Percentiles rank a stretch among this genome's conserved stretches.
Evolutionary conservation across 441 rosid species (phyloP).

Genomic region (Jatropha multifida): DNA sequence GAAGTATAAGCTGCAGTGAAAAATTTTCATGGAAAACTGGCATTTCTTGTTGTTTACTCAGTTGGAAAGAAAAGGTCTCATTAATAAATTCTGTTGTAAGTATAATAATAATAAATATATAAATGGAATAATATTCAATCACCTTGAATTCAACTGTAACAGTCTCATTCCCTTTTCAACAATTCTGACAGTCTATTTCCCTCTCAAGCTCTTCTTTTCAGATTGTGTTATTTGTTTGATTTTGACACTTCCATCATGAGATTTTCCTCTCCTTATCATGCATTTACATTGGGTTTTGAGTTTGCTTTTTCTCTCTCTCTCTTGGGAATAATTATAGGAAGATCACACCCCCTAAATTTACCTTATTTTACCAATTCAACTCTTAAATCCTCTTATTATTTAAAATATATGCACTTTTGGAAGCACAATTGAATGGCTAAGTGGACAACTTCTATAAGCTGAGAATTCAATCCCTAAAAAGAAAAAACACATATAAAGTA

Average conservation of each 20-base stretch:
- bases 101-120: neutral
- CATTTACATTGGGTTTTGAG: slow-evolving; percentile 26
- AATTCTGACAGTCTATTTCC: slow-evolving; percentile 30
- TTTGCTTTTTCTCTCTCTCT: neutral
- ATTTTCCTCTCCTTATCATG: slow-evolving; percentile 46
- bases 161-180: slow-evolving; percentile 39
- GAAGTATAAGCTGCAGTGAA: too few species aligned
- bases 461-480: too few species aligned
- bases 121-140: slow-evolving; percentile 2
- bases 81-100: too few species aligned
- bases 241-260: slow-evolving; percentile 45
- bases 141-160: slow-evolving; percentile 43
- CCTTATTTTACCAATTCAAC: too few species aligned
- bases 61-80: neutral
- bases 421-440: too few species aligned
- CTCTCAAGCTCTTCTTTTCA: slow-evolving; percentile 32
- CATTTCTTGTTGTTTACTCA: neutral
- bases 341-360: too few species aligned
- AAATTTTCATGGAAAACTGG: too few species aligned
- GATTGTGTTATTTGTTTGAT: slow-evolving; percentile 46
- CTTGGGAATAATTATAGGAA: too few species aligned
- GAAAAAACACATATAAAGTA: too few species aligned
- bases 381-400: too few species aligned
- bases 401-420: too few species aligned
- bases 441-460: too few species aligned